Base-by-base conservation (phyloP, 176 grass and related monocot genomes). In the Aegilops speltoides region DNA sequence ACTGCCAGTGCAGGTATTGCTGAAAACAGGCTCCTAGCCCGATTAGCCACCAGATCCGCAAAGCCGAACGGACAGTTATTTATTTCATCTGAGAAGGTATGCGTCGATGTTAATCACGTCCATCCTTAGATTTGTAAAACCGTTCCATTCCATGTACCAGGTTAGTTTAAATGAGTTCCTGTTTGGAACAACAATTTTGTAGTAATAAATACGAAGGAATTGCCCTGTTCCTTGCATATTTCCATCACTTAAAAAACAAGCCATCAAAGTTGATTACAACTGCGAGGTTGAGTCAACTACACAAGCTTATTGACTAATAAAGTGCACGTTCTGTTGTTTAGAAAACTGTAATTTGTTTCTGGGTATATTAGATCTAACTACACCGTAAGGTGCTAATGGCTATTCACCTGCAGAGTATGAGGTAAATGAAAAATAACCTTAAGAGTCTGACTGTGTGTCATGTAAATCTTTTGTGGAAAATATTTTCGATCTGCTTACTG, bases 41-140 rank as follows among this genome's bases (percentile, higher is more conserved):
- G 90, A 74, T 87, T 98, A 81, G 96, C 96, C 75, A 98, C 96
- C 70, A 92, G 89, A 86, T 95, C 93, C 12, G 93, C 96, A 85
- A 98, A 98, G 84, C 93, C 96, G 1, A 98, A 98, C 86, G 96
- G 96, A 73, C 96, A 98, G 61, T 87, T 79, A 40, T 95, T 88
- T 68, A 91, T 98, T 84, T 92, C 93, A 28, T 87, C 88, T 22
- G 88, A 95, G 41, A 94, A 98, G 96, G 96, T 98, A 84, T 31
- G 54, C 52, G 45, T 80, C 28, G 22, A 80, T 82, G 20, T 6
- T 65, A 79, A 67, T 40, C 64, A 19, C 34, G 26, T 43, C 33
- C 13, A 71, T 76, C 41, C 28, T 64, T 31, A 82, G 19, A 50
- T 86, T 59, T 72, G 60, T 82, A 82, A 22, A 26, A 29, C 31